A percentile compares a stretch with the other conserved stretches of the same genome.
These are phyloP conservation scores for Helminthosporium solani DNA, from an alignment of 2,329 filamentous ascomycete genomes.

Conservation along the genomic window DNA sequence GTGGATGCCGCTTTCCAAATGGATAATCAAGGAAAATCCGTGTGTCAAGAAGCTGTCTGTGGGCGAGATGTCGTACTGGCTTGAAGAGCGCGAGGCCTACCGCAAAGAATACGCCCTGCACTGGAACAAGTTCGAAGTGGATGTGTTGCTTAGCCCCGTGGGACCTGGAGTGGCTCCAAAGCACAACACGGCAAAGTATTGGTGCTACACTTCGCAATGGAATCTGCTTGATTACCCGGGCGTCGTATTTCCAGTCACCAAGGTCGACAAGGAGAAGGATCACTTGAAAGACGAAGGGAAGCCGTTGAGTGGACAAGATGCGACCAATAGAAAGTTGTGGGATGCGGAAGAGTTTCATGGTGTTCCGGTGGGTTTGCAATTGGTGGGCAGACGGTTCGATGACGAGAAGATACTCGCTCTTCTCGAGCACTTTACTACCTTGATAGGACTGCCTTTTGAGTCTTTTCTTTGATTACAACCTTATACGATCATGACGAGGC, in stretches of 20 bases:
- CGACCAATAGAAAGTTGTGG: slow-evolving; percentile 51
- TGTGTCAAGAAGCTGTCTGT: slow-evolving; percentile 46
- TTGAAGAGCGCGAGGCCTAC: slow-evolving; percentile 47
- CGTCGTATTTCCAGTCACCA: slow-evolving; percentile 58
- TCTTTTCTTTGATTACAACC: not conserved
- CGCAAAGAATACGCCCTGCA: slow-evolving; percentile 47
- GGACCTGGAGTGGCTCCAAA: slow-evolving; percentile 57
- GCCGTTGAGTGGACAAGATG: slow-evolving; percentile 50
- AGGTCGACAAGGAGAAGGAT: slow-evolving; percentile 47
- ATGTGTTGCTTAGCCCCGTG: slow-evolving; percentile 63
- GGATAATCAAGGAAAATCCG: slow-evolving; percentile 59
- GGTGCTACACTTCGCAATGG: slow-evolving; percentile 68
- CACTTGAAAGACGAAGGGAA: slow-evolving; percentile 31
- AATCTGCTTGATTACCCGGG: slow-evolving; percentile 69
- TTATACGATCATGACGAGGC: too few relatives aligned
- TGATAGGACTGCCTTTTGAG: slow-evolving; percentile 27
- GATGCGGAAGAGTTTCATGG: slow-evolving; percentile 50
- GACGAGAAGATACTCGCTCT: slow-evolving; percentile 56
- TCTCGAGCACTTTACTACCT: slow-evolving; percentile 30
- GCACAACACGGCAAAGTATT: slow-evolving; percentile 57
- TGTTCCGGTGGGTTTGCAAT: slow-evolving; percentile 55
- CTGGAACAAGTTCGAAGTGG: slow-evolving; percentile 50
- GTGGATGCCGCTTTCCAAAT: slow-evolving; percentile 57
- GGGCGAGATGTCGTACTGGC: slow-evolving; percentile 47
- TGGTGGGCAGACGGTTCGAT: slow-evolving; percentile 55